Conservation (phyloP, 257 asterid species). For the Solanum medicagineum region DNA sequence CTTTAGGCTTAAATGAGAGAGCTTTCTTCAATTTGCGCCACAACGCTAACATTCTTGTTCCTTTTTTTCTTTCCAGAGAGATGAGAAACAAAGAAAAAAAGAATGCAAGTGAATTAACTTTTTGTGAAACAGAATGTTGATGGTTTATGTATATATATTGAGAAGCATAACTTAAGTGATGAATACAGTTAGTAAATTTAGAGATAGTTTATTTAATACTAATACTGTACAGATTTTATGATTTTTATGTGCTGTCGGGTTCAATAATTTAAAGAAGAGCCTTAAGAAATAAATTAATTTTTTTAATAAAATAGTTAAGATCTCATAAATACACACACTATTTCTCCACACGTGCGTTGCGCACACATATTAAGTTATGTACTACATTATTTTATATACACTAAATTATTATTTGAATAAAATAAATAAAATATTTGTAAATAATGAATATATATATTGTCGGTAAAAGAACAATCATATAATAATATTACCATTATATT, state of each 20-base stretch:
- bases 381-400: no score
- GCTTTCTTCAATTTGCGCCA: constrained; percentile 15
- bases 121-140: neutral
- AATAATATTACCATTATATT: no score
- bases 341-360: neutral
- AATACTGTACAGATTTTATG: no score
- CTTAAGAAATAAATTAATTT: no score
- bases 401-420: no score
- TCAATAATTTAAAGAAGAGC: no score
- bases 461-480: no score
- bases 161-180: neutral
- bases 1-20: neutral
- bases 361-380: no score
- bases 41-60: constrained; percentile 2
- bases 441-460: no score
- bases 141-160: neutral
- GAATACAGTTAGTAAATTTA: neutral
- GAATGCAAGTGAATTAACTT: neutral
- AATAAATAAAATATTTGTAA: no score
- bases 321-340: neutral
- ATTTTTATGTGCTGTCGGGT: no score
- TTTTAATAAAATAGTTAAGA: no score
- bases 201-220: neutral
- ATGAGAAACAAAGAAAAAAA: neutral
- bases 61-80: neutral